Evolutionary conservation across 257 asterid species (phyloP).

Genomic region (Przewalskia tangutica): DNA sequence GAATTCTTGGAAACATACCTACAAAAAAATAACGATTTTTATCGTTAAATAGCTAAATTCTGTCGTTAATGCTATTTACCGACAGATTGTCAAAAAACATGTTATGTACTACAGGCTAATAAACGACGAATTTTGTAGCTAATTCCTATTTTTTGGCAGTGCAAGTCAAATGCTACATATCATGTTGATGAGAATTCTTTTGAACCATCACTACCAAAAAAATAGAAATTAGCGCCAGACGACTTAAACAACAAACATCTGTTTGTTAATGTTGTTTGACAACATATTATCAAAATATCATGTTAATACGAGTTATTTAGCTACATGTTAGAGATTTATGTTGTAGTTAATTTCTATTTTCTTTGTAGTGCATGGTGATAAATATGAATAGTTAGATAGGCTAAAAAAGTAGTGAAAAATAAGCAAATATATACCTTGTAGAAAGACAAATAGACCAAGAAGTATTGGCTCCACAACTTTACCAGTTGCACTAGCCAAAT

Average conservation of each 20-base stretch:
- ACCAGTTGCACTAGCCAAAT: constrained; percentile 44
- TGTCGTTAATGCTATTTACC: background rate
- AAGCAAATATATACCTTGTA: constrained; percentile 41
- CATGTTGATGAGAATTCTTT: background rate
- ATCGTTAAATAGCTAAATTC: background rate
- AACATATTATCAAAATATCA: background rate
- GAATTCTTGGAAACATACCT: background rate
- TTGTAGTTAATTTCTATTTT: no score
- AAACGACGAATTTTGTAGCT: background rate
- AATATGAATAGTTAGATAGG: background rate
- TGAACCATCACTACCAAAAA: no score
- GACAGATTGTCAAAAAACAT: background rate
- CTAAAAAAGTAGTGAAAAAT: background rate
- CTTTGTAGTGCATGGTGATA: background rate
- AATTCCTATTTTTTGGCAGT: background rate
- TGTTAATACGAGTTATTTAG: no score
- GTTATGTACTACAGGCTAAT: background rate
- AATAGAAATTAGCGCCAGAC: no score
- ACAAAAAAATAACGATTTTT: background rate
- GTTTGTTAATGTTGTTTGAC: background rate
- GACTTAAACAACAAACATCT: background rate
- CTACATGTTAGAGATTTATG: no score
- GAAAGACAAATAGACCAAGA: constrained; percentile 52
- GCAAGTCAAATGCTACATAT: constrained; percentile 30
- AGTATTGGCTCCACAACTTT: constrained; percentile 55